These are phyloP conservation scores for Trapa bicornis DNA, from an alignment of 345 rosid species.

Conservation along the genomic window DNA sequence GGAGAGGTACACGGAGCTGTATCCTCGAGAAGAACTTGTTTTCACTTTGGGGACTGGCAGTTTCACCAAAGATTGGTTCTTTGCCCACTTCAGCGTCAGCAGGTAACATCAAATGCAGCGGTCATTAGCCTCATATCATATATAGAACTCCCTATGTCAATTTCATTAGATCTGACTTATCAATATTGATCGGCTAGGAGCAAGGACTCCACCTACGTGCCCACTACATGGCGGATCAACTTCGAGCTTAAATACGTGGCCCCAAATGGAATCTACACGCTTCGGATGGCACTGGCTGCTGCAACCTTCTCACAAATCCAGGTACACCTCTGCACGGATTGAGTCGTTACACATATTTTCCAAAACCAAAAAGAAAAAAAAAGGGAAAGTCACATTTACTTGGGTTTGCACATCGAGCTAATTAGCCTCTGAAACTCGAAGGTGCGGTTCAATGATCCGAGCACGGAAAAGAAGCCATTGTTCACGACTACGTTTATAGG, in stretches of 20 bases:
- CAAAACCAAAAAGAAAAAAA: no score
- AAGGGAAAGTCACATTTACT: no score
- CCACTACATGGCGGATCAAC: conserved; percentile 8
- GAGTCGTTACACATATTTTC: no score
- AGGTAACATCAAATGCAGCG: conserved; percentile 10
- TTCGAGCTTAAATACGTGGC: conserved; percentile 2
- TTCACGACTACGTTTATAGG: conserved; percentile 1
- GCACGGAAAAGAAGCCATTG: background rate
- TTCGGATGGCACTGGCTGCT: conserved; percentile 10
- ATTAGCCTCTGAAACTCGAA: background rate
- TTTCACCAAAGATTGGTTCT: conserved; percentile 25
- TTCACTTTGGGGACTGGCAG: conserved; percentile 8
- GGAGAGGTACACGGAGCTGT: conserved; percentile 10
- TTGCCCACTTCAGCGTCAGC: conserved; percentile 19
- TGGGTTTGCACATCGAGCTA: no score
- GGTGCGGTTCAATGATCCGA: conserved; percentile 9
- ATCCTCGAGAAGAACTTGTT: conserved; percentile 9
- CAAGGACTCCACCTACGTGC: background rate
- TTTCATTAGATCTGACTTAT: background rate
- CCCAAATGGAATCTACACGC: conserved; percentile 4
- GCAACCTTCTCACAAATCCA: background rate
- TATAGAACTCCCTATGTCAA: no score
- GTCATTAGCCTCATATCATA: no score
- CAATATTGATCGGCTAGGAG: background rate
- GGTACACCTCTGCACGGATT: background rate